Evolutionary conservation across 176 grass and related monocot genomes (phyloP), one percentile per base, ranked within the genome.

Genomic region (Triticum monococcum): DNA sequence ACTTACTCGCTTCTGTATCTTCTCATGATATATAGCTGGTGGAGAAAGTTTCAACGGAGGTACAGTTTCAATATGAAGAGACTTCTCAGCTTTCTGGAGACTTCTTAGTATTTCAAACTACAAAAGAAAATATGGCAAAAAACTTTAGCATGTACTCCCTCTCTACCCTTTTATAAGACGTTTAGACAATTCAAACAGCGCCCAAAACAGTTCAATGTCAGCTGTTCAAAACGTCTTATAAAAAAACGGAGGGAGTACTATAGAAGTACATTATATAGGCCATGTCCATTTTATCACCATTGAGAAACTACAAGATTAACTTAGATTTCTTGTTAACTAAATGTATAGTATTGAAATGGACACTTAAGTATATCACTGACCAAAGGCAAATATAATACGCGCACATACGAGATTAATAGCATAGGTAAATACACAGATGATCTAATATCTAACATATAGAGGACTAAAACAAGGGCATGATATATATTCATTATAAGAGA

Each of bases 71-170:
- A 84, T 85, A 82, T 91, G 90, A 52, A 60, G 28, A 30, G 84
- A 83, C 28, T 88, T 94, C 71, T 92, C 87, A 17, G 88, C 83
- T 87, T 96, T 98, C 82, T 98, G 96, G 87, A 98, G 93, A 88
- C 83, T 84, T 88, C 72, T 96, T 87, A 98, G 86, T 88, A 98
- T 94, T 96, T 96, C 96, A 85, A 89, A 98, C 96, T 98, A 88
- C 79, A 91, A 86, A 38, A 87, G 57, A 12, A 87, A 57, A 87
- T 83, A 77, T 40, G 63, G 33, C 77, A 32, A 45, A 45, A 57
- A 81, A 23, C 4, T 8, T 64, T 81, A 81, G 8, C 54, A 48
- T 12, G 37, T 57, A 57, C 5, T 30, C 28, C 28, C 28, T 30
- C 28, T 30, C 28, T 30, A 30, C 2, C 28, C 28, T 30, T 30